phyloP scores from a whole-genome alignment of 208 protist genomes.

The Angomonas deanei region DNA sequence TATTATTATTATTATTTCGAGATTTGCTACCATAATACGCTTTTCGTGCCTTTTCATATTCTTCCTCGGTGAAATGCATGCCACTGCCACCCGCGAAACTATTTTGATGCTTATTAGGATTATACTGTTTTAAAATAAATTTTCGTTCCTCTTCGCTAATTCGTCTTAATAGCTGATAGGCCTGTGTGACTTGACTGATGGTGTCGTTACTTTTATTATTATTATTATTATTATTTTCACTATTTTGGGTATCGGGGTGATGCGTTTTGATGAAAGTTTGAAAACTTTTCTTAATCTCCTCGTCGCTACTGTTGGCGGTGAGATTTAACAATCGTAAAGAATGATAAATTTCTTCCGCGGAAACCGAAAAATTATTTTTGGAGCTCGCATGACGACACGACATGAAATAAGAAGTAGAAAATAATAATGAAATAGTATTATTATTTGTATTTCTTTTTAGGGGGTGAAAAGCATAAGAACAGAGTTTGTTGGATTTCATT shows the following conservation, averaged over 20 bases:
- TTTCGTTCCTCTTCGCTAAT: constrained; percentile 27
- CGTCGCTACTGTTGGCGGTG: constrained; percentile 33
- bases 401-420: background rate
- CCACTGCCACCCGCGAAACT: background rate
- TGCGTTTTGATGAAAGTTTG: constrained; percentile 38
- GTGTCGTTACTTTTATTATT: background rate
- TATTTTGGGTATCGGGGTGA: constrained; percentile 44
- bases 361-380: constrained; percentile 7
- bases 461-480: background rate
- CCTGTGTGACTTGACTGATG: constrained; percentile 35
- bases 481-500: background rate
- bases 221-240: background rate
- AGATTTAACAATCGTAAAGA: constrained; percentile 41
- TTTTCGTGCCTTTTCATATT: constrained; percentile 33
- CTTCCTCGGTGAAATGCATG: constrained; percentile 28
- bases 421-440: background rate
- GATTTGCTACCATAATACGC: constrained; percentile 24
- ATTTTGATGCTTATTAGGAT: background rate
- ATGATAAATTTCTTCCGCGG: constrained; percentile 26
- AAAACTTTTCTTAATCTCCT: constrained; percentile 53
- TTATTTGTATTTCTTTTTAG: background rate
- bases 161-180: constrained; percentile 51
- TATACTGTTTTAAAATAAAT: constrained; percentile 22
- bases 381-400: background rate
- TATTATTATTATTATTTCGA: background rate